These are phyloP conservation scores for Calonectria honghensis DNA, from an alignment of 2,329 filamentous ascomycete species.

Conservation along the genomic window DNA sequence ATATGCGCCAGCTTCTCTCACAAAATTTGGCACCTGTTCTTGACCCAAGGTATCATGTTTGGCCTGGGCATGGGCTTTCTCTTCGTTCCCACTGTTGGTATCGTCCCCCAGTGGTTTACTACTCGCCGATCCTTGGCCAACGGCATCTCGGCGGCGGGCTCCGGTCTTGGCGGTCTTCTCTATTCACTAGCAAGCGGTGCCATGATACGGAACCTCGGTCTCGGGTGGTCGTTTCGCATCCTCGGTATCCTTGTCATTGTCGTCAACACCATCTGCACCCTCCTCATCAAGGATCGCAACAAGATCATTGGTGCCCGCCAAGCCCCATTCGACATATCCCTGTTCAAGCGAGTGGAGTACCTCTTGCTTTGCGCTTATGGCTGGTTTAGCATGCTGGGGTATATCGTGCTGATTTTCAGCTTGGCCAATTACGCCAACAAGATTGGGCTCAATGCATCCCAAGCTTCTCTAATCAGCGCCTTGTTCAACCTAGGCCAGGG, in stretches of 20 bases:
- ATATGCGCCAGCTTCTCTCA: constrained; percentile 82
- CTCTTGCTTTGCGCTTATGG: constrained; percentile 80
- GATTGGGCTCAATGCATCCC: constrained; percentile 79
- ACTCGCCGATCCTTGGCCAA: constrained; percentile 81
- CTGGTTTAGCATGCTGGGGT: constrained; percentile 83
- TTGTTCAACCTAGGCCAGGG: constrained; percentile 81
- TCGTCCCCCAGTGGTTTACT: constrained; percentile 85
- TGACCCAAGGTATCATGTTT: constrained; percentile 84
- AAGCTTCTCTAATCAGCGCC: constrained; percentile 83
- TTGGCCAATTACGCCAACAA: constrained; percentile 82
- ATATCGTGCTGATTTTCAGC: constrained; percentile 85
- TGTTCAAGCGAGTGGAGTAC: constrained; percentile 79
- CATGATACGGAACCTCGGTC: constrained; percentile 78
- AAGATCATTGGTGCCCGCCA: constrained; percentile 81
- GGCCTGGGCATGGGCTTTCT: constrained; percentile 87
- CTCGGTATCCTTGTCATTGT: constrained; percentile 78
- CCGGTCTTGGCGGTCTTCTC: constrained; percentile 82
- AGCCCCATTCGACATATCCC: constrained; percentile 77
- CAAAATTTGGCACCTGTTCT: constrained; percentile 84
- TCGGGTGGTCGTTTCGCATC: constrained; percentile 81
- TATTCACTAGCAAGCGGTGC: constrained; percentile 81
- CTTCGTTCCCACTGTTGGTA: constrained; percentile 81
- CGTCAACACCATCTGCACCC: constrained; percentile 77
- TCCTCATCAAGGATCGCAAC: constrained; percentile 83
- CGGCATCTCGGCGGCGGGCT: constrained; percentile 80